Conservation (phyloP, 2,329 filamentous ascomycete genomes). For the Grosmannia serpens region DNA sequence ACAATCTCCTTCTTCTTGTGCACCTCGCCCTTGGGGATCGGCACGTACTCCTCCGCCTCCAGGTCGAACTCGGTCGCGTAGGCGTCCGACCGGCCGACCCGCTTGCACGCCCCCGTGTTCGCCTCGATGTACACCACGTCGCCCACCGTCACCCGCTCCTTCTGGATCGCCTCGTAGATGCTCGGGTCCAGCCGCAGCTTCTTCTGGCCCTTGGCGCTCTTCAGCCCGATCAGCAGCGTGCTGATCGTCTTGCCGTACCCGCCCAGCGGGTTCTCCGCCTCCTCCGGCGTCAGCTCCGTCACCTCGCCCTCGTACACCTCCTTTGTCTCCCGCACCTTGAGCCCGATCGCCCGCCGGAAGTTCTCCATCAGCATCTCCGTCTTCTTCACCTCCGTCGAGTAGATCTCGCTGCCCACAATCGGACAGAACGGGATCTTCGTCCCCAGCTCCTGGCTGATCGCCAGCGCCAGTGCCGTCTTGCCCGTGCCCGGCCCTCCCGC, state of each 20-base stretch:
- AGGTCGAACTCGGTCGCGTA: slow-evolving; percentile 98
- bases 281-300: slow-evolving; percentile 92
- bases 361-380: slow-evolving; percentile 99
- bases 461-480: slow-evolving; percentile 91
- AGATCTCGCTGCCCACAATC: slow-evolving; percentile 96
- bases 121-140: slow-evolving; percentile 99
- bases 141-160: slow-evolving; percentile 89
- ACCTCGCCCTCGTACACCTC: slow-evolving; percentile 99
- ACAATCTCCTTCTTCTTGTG: slow-evolving; percentile 99
- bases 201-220: slow-evolving; percentile 94
- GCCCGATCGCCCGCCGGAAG: slow-evolving; percentile 88
- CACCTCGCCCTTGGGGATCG: slow-evolving; percentile 95
- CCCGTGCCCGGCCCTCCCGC: slow-evolving; percentile 92
- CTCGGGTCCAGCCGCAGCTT: slow-evolving; percentile 93
- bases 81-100: slow-evolving; percentile 88
- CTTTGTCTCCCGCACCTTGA: slow-evolving; percentile 96
- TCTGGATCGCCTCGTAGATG: slow-evolving; percentile 98
- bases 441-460: slow-evolving; percentile 91
- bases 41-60: slow-evolving; percentile 97
- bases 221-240: slow-evolving; percentile 85
- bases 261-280: slow-evolving; percentile 93
- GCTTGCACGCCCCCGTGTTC: slow-evolving; percentile 95
- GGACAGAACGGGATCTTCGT: slow-evolving; percentile 98
- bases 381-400: slow-evolving; percentile 98
- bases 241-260: slow-evolving; percentile 97